These are phyloP conservation scores for Tolypocladium guangdongense DNA, from an alignment of 2,329 filamentous ascomycete genomes.

Conservation along the genomic window DNA sequence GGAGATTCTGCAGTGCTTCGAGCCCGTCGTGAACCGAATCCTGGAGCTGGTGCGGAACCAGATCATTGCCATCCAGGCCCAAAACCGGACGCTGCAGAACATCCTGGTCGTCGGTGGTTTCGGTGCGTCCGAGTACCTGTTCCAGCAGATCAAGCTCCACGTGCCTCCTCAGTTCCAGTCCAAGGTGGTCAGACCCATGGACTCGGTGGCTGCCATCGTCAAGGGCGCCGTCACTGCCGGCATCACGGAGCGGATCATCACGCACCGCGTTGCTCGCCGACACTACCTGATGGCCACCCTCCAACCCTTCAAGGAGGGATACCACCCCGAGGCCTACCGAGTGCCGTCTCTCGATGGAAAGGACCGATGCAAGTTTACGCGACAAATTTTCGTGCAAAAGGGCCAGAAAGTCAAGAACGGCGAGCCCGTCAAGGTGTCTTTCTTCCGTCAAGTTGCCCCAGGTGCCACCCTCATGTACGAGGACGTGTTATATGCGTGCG, in stretches of 20 bases:
- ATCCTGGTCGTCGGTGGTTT: conserved; percentile 97
- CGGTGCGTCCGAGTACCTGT: conserved; percentile 95
- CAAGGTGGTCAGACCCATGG: conserved; percentile 97
- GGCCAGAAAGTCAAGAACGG: conserved; percentile 98
- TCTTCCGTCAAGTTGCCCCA: conserved; percentile 95
- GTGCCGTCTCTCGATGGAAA: conserved; percentile 94
- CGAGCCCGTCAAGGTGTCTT: conserved; percentile 96
- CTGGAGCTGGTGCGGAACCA: conserved; percentile 93
- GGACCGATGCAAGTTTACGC: conserved; percentile 95
- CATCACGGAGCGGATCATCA: conserved; percentile 94
- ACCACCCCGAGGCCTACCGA: conserved; percentile 95
- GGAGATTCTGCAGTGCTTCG: conserved; percentile 97
- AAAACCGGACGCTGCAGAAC: conserved; percentile 89
- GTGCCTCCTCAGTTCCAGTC: conserved; percentile 97
- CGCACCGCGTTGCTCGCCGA: conserved; percentile 88
- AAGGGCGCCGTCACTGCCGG: conserved; percentile 96
- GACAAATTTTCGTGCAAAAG: conserved; percentile 98
- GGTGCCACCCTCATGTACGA: conserved; percentile 99
- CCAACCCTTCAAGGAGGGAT: conserved; percentile 97
- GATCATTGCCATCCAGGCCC: conserved; percentile 97
- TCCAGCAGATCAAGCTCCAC: conserved; percentile 98
- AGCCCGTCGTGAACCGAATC: conserved; percentile 95
- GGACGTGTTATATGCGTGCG: conserved; percentile 93
- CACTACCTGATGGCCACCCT: conserved; percentile 99
- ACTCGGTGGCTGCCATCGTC: conserved; percentile 95